Evolutionary conservation across 164 flowering plant species (phyloP), one percentile per base, ranked within the genome.

Genomic region (Litsea cubeba): DNA sequence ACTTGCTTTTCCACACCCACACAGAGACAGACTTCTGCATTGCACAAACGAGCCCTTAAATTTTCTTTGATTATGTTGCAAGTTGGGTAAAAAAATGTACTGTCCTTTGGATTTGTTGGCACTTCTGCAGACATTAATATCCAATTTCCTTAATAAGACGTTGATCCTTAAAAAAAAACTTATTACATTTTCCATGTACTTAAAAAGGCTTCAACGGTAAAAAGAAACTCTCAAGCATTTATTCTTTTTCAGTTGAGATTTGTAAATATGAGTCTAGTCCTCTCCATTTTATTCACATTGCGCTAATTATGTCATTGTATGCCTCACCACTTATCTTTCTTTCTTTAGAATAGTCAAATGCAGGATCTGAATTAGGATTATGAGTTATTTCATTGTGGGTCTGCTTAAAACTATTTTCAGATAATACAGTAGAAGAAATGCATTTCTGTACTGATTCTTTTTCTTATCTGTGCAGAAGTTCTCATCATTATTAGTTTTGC

Each of bases 401-500:
- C 20, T 32, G 24, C 0, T 49, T 14, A 12, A 28, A 46, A 58
- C 24, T 50, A 20, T 65, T 65, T 76, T 76, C 20, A n/a, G 65
- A 23, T 65, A 54, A 11, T 26, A 46, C 64, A 14, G 23, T 58
- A 54, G 12, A 66, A 50, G 75, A 58, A 28, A 49, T 60, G 35
- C 1, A 2, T 46, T 69, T 72, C 18, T 50, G 11, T 28, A 68
- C 35, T 77, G 46, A 65, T 72, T 72, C n/a, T 15, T 26, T 26
- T 25, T 75, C n/a, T 23, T 28, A 72, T 69, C 58, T 22, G 17
- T 85, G 77, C 88, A 95, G 99, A 89, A 86, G 77, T 89, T 88
- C 71, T 93, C 97, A 3, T 80, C 87, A 1, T 18, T 93, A 69
- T 81, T 95, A 84, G 89, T 95, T 62, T 75, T 91, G 73, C 86